Evolutionary conservation across 2,329 filamentous ascomycete genomes (phyloP).

Genomic region (Diplocarpon mali): DNA sequence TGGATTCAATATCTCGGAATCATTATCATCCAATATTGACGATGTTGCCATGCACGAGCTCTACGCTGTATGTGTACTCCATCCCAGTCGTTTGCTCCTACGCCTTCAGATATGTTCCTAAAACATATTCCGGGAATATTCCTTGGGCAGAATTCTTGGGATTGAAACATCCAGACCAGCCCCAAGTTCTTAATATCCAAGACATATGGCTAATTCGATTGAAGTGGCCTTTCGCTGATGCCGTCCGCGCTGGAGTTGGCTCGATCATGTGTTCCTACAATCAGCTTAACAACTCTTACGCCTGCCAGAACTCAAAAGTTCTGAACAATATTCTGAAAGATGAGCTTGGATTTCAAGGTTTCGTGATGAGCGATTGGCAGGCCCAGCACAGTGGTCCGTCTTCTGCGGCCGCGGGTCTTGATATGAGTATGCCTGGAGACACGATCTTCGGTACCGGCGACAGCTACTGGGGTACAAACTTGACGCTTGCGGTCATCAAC

Average conservation of each 20-base stretch:
- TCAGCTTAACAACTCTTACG: conserved; percentile 70
- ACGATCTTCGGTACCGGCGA: conserved; percentile 60
- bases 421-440: conserved; percentile 87
- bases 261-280: conserved; percentile 82
- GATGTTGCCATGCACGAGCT: conserved; percentile 51
- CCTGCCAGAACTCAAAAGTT: conserved; percentile 67
- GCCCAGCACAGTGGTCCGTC: conserved; percentile 61
- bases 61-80: conserved; percentile 29
- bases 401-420: conserved; percentile 60
- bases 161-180: too few relatives aligned
- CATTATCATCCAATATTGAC: conserved; percentile 43
- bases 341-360: conserved; percentile 72
- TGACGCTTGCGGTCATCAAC: conserved; percentile 80
- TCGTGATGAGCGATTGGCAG: conserved; percentile 71
- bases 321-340: conserved; percentile 68
- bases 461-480: conserved; percentile 63
- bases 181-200: too few relatives aligned
- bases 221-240: conserved; percentile 44
- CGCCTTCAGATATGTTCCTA: too few relatives aligned
- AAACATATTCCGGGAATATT: too few relatives aligned
- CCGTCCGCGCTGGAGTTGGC: conserved; percentile 61
- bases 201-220: too few relatives aligned
- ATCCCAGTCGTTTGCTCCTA: too few relatives aligned
- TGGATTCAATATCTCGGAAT: conserved; percentile 52
- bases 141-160: too few relatives aligned